Conservation (phyloP, 1,284 basidiomycete genomes). For the Ustanciosporium gigantosporum region DNA sequence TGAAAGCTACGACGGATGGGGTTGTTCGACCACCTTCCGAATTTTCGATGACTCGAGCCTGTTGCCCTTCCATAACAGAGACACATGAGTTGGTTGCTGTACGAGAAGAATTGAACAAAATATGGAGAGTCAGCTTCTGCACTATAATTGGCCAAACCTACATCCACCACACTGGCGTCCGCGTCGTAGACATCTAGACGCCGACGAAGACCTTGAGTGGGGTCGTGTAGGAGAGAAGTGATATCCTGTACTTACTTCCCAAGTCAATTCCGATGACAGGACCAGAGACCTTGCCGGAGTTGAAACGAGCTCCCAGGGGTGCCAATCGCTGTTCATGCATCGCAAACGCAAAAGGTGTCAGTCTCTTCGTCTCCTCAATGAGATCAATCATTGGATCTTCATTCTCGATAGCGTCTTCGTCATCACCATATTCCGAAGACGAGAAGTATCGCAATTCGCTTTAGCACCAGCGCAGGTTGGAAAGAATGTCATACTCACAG, state of each 20-base stretch:
- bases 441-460: too few species aligned
- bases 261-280: constrained; percentile 60
- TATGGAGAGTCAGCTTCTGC: constrained; percentile 1
- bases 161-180: too few species aligned
- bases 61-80: constrained; percentile 75
- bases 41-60: constrained; percentile 96
- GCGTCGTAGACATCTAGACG: too few species aligned
- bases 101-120: too few species aligned
- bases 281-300: constrained; percentile 53
- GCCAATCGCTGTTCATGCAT: constrained; percentile 36
- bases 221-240: too few species aligned
- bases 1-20: constrained; percentile 97
- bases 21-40: constrained; percentile 96
- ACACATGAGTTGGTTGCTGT: constrained; percentile 60
- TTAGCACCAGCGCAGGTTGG: background rate
- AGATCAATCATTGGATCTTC: too few species aligned
- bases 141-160: too few species aligned
- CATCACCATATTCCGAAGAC: too few species aligned
- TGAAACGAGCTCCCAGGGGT: constrained; percentile 44
- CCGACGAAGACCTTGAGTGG: too few species aligned
- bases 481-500: constrained; percentile 27
- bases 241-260: constrained; percentile 46
- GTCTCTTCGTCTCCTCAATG: too few species aligned
- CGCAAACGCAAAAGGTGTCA: background rate
- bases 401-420: too few species aligned